phyloP scores from a whole-genome alignment of 2,329 filamentous ascomycete genomes.

The Fusarium mundagurra region DNA sequence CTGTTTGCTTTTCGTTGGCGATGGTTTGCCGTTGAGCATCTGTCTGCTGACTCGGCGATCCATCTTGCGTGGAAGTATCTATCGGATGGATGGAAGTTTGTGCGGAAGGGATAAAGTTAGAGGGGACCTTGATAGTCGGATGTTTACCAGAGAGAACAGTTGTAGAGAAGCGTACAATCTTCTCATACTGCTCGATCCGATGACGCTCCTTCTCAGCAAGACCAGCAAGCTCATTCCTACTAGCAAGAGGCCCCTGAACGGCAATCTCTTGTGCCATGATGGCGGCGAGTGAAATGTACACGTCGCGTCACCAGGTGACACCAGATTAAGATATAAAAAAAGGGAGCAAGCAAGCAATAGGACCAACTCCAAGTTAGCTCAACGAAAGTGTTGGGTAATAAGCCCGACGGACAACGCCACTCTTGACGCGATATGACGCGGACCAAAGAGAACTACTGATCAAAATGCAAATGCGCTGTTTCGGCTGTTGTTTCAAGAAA shows the following conservation, averaged over 20 bases:
- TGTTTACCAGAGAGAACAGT: constrained; percentile 82
- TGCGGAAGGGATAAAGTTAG: constrained; percentile 48
- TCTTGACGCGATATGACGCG: constrained; percentile 16
- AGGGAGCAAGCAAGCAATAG: constrained; percentile 5
- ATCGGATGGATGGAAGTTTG: constrained; percentile 33
- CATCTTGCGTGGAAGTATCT: constrained; percentile 35
- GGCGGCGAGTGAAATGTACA: constrained; percentile 33
- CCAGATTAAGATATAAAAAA: not conserved
- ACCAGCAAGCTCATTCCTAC: constrained; percentile 36
- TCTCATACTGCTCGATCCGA: constrained; percentile 77
- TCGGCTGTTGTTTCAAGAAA: constrained; percentile 8
- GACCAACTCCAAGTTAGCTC: constrained; percentile 12
- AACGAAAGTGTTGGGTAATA: constrained; percentile 17
- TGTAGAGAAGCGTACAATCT: constrained; percentile 83
- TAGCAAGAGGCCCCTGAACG: constrained; percentile 23
- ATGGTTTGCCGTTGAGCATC: constrained; percentile 50
- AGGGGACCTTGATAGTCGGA: constrained; percentile 66
- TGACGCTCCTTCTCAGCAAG: constrained; percentile 60
- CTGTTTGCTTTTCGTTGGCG: constrained; percentile 48
- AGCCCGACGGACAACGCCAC: constrained; percentile 14
- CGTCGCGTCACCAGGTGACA: constrained; percentile 35
- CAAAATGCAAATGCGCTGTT: constrained; percentile 8
- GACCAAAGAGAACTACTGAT: constrained; percentile 23
- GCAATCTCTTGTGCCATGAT: constrained; percentile 44
- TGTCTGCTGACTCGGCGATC: constrained; percentile 15